Conservation (phyloP, 2,329 filamentous ascomycete genomes). For the Aspergillus cejpii region DNA sequence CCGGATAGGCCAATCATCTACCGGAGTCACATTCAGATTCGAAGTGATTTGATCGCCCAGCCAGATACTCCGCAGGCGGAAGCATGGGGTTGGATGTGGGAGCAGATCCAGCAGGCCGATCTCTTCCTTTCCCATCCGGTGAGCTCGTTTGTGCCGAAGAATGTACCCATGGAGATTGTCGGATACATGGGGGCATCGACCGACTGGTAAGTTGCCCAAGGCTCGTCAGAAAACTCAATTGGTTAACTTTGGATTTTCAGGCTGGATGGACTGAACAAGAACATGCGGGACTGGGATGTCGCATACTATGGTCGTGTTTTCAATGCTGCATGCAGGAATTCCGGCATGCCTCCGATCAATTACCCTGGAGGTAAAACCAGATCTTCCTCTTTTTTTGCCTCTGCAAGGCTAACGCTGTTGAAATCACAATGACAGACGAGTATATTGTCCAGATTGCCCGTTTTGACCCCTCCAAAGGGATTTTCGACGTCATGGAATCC, state of each 20-base stretch:
- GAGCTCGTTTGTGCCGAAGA: constrained; percentile 63
- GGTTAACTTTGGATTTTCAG: constrained; percentile 24
- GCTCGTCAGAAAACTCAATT: background rate
- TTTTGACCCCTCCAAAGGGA: constrained; percentile 78
- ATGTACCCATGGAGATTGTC: constrained; percentile 59
- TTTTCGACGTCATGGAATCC: constrained; percentile 66
- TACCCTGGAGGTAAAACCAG: constrained; percentile 31
- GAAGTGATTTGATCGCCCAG: constrained; percentile 62
- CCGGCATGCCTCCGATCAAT: constrained; percentile 40
- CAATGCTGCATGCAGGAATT: constrained; percentile 56
- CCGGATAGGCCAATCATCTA: constrained; percentile 72
- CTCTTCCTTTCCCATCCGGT: constrained; percentile 80
- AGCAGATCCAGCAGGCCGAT: constrained; percentile 62
- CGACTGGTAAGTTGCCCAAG: constrained; percentile 54
- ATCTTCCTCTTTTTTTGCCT: background rate
- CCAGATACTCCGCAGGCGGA: constrained; percentile 62
- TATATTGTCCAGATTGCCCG: constrained; percentile 77
- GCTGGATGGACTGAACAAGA: constrained; percentile 76
- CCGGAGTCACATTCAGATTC: constrained; percentile 76
- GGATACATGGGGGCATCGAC: constrained; percentile 74
- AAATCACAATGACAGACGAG: constrained; percentile 48
- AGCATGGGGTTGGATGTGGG: constrained; percentile 70
- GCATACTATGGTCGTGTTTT: constrained; percentile 71
- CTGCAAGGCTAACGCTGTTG: constrained; percentile 30
- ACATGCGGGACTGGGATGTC: constrained; percentile 61